Percentiles rank a stretch among this genome's conserved stretches.
Evolutionary conservation across 2,329 filamentous ascomycete species (phyloP).

Genomic region (Colletotrichum graminicola): DNA sequence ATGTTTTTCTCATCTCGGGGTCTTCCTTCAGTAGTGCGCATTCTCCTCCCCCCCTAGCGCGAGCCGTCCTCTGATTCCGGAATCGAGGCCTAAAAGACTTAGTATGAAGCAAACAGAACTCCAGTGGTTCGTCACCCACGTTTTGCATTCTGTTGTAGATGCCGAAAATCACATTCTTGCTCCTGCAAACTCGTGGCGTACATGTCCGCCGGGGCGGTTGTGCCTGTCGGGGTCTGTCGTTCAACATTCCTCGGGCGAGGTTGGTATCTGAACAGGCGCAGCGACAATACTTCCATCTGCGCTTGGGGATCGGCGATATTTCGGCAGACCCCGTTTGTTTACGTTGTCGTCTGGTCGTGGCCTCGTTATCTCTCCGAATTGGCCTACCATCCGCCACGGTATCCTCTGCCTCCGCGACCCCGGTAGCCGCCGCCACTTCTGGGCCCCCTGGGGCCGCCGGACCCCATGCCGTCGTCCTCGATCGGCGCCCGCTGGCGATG

Average conservation of each 20-base stretch:
- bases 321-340: neutral
- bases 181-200: neutral
- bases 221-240: neutral
- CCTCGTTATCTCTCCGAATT: neutral
- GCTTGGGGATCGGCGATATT: neutral
- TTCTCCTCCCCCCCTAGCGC: neutral
- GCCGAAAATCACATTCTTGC: neutral
- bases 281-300: neutral
- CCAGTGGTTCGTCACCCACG: slow-evolving; percentile 36
- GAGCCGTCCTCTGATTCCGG: neutral
- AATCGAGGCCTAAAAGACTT: slow-evolving; percentile 34
- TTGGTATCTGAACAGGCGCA: neutral
- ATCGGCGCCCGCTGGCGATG: slow-evolving; percentile 72
- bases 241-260: neutral
- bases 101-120: slow-evolving; percentile 37
- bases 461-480: slow-evolving; percentile 57
- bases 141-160: slow-evolving; percentile 29
- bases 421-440: slow-evolving; percentile 68
- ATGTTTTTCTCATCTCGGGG: neutral
- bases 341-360: neutral
- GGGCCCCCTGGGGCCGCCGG: slow-evolving; percentile 64
- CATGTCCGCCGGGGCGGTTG: neutral
- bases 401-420: slow-evolving; percentile 63
- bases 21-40: neutral
- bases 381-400: slow-evolving; percentile 61